Evolutionary conservation across 2,329 filamentous ascomycete species (phyloP), one percentile per base, ranked within the genome.

Genomic region (Xylariales sp.): DNA sequence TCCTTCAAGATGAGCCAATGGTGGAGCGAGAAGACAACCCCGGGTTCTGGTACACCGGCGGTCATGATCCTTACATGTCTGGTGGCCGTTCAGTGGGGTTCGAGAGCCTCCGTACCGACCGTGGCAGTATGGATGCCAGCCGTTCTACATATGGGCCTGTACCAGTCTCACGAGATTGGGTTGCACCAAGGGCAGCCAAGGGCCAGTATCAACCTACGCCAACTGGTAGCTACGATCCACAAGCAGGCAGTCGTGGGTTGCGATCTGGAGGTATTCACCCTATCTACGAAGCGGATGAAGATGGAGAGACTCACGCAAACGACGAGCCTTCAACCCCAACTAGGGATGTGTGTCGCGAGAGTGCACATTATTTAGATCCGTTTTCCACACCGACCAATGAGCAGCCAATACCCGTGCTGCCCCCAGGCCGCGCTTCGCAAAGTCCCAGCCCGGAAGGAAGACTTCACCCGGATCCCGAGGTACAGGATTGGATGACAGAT

Each of bases 221-320:
- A 0, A 48, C 51, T 12, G 48, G 42, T 19, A 58, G 63, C 29
- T 58, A 59, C 42, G 44, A 46, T 42, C 43, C 50, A 24, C 36
- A 45, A 56, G 8, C 51, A 19, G 40, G 47, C 20, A 32, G 45
- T 36, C 18, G 51, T 45, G 41, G 53, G 32, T 46, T 46, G 41
- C 56, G 44, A 15, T 37, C 66, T 0, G 68, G 68, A 4, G 62
- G 59, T 3, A 80, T 80, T 47, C 73, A 78, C 46, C 76, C 76
- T 1, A 80, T 80, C 45, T 69, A 76, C 48, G 76, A 80, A 47
- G 75, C 73, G 7, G 76, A 77, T 28, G 76, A 80, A 48, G 74
- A 78, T 22, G 71, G 45, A 15, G 44, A 50, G 7, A 38, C 48
- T 15, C 50, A 51, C 51, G 49, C 54, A 51, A 11, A 51, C 34